Conservation (phyloP, 2,329 filamentous ascomycete species). For the Xylariaceae sp. region DNA sequence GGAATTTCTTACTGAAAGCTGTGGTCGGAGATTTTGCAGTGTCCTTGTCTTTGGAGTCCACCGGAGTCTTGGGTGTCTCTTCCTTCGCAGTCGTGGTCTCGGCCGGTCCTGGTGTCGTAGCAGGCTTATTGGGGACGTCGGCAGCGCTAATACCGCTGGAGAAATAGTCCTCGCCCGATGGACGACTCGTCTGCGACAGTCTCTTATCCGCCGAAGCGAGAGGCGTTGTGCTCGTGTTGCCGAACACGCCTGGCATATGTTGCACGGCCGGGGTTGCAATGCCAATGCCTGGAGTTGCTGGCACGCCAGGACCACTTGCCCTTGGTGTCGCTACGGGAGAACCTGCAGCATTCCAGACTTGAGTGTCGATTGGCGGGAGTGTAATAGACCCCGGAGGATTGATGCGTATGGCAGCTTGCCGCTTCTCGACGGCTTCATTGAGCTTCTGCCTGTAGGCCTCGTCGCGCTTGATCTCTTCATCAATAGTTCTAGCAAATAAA, state of each 20-base stretch:
- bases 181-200: slow-evolving; percentile 54
- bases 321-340: slow-evolving; percentile 58
- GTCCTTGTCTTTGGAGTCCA: slow-evolving; percentile 50
- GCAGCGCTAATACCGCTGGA: slow-evolving; percentile 56
- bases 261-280: slow-evolving; percentile 62
- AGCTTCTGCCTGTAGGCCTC: slow-evolving; percentile 68
- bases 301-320: slow-evolving; percentile 61
- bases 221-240: slow-evolving; percentile 43
- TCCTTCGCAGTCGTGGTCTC: slow-evolving; percentile 40
- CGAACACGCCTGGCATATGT: slow-evolving; percentile 47
- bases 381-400: slow-evolving; percentile 61
- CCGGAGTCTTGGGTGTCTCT: slow-evolving; percentile 46
- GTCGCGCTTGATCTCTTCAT: slow-evolving; percentile 85
- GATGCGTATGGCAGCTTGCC: slow-evolving; percentile 50
- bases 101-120: slow-evolving; percentile 45
- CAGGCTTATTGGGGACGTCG: slow-evolving; percentile 45
- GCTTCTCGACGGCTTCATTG: slow-evolving; percentile 60
- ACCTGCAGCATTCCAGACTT: slow-evolving; percentile 41
- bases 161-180: slow-evolving; percentile 78
- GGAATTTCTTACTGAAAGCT: slow-evolving; percentile 41
- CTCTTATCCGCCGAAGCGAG: slow-evolving; percentile 53
- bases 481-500: slow-evolving; percentile 83
- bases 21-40: slow-evolving; percentile 58
- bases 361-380: slow-evolving; percentile 36
- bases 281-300: slow-evolving; percentile 78